A percentile compares a stretch with the other conserved stretches of the same genome.
These are phyloP conservation scores for Dorcoceras hygrometricum DNA, from an alignment of 257 asterid species.

Conservation along the genomic window DNA sequence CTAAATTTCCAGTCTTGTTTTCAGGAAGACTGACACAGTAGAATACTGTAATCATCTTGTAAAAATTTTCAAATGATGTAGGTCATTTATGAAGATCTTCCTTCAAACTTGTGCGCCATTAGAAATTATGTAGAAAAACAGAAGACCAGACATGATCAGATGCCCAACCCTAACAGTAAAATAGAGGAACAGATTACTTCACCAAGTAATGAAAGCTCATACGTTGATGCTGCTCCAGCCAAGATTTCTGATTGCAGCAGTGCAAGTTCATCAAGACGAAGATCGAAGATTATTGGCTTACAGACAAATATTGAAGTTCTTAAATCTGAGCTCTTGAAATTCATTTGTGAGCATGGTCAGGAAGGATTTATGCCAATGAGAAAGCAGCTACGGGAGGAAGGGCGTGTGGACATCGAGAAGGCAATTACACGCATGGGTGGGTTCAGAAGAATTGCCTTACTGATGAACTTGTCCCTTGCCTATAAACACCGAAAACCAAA, in stretches of 20 bases:
- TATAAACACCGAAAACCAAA: constrained; percentile 94
- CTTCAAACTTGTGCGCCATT: constrained; percentile 91
- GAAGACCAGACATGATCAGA: constrained; percentile 33
- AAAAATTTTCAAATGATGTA: constrained; percentile 23
- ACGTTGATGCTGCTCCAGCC: constrained; percentile 23
- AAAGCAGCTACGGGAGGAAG: constrained; percentile 76
- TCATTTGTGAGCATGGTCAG: constrained; percentile 81
- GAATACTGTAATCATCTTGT: neutral
- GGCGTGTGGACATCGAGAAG: constrained; percentile 89
- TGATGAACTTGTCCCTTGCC: constrained; percentile 86
- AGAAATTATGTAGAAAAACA: constrained; percentile 70
- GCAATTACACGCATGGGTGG: constrained; percentile 93
- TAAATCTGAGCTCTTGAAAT: constrained; percentile 69
- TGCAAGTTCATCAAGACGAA: constrained; percentile 45
- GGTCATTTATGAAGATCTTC: constrained; percentile 98
- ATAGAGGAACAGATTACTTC: constrained; percentile 30
- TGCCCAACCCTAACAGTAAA: constrained; percentile 17
- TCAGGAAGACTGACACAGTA: neutral
- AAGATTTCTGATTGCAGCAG: constrained; percentile 31
- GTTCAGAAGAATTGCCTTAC: constrained; percentile 66
- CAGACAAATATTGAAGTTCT: constrained; percentile 87
- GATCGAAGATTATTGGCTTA: constrained; percentile 81
- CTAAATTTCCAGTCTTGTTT: neutral
- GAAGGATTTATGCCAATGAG: constrained; percentile 99
- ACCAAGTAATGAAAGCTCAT: constrained; percentile 25